phyloP scores from a whole-genome alignment of 2,329 filamentous ascomycete species.

The Pseudocercospora macadamiae region DNA sequence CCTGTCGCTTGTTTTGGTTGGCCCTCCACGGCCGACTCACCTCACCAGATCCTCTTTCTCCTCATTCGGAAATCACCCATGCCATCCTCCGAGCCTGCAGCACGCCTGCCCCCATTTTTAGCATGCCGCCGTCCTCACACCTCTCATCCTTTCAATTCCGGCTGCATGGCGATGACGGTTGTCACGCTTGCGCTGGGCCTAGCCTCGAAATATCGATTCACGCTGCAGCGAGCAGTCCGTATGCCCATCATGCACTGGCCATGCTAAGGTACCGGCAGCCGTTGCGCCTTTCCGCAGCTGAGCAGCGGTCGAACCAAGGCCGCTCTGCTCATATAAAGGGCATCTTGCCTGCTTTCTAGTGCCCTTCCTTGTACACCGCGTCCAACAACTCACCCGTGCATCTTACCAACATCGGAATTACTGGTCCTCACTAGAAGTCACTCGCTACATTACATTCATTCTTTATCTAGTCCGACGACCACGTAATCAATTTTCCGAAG shows the following conservation, averaged over 20 bases:
- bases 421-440: constrained; percentile 5
- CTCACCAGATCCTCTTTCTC: neutral
- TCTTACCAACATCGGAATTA: constrained; percentile 9
- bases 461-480: constrained; percentile 7
- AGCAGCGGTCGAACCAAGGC: neutral
- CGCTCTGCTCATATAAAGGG: constrained; percentile 8
- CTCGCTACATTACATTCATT: neutral
- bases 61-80: neutral
- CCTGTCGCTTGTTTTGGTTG: neutral
- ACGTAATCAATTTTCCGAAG: constrained; percentile 12
- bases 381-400: neutral
- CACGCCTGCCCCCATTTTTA: constrained; percentile 1
- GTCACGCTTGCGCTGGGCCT: neutral
- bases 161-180: constrained; percentile 6
- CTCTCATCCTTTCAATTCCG: constrained; percentile 5
- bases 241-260: constrained; percentile 5
- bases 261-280: neutral
- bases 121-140: neutral
- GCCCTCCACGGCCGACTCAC: neutral
- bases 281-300: neutral
- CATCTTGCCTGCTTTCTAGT: neutral
- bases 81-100: neutral
- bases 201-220: neutral
- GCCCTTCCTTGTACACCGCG: neutral
- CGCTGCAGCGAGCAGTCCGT: neutral